Evolutionary conservation across 139 green algal species (phyloP), one percentile per base, ranked within the genome.

Genomic region (Chlamydomonas eustigma): DNA sequence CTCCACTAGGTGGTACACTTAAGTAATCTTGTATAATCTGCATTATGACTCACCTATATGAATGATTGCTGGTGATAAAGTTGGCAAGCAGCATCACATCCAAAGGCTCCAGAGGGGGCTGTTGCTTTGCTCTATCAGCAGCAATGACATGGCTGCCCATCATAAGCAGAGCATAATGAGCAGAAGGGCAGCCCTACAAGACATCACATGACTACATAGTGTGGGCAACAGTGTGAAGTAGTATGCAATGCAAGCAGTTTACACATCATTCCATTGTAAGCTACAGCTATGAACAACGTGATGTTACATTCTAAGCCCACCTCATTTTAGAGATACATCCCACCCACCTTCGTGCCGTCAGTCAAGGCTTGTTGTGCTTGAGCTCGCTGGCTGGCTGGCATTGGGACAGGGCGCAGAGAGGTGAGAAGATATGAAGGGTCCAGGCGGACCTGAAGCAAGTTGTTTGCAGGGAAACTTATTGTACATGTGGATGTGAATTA

Each of bases 61-160:
- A 64, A 50, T 71, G 74, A 52, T 85, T 94, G 74, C 84, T 84
- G 0, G 70, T 74, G 36, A 97, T 72, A 44, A 95, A 92, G 80
- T 92, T 97, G 51, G 84, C 73, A 25, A 97, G 76, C 64, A 95
- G 80, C 65, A 97, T 81, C 37, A 97, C 18, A 73, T 97, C 92
- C 30, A 85, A 78, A 2, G 86, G 81, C 65, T 91, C 74, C 37
- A 95, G 65, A 0, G 70, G 50, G 6, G 83, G 70, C 38, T 81
- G 63, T 1, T 64, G 64, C 35, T 80, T 72, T 4, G 74, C 74
- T 2, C 80, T 50, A 2, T 73, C 74, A 39, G 86, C 25, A 0
- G 83, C 79, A 25, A 89, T 76, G 33, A 91, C 73, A 0, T 39
- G 24, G 2, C 37, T 71, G 2, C 77, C 85, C 1, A 73, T 79